Conservation (phyloP, 1,139 yeast genomes). For the Saccharomyces hybrid region DNA sequence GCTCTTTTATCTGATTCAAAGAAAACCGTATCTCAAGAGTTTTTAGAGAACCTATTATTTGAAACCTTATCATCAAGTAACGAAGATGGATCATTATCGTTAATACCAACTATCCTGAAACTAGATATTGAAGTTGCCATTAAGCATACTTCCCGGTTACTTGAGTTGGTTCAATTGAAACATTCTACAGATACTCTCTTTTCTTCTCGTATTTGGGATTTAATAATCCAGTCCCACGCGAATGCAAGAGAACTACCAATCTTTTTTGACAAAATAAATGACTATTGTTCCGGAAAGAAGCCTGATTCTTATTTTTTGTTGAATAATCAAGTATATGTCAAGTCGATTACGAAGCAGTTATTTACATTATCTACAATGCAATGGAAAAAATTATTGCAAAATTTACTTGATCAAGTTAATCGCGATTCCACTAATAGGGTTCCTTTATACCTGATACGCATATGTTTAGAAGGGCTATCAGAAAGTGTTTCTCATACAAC, state of each 20-base stretch:
- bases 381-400: conserved; percentile 23
- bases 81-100: conserved; percentile 17
- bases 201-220: conserved; percentile 32
- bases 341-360: neutral
- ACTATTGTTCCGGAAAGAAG: neutral
- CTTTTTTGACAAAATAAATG: conserved; percentile 34
- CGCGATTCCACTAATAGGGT: conserved; percentile 4
- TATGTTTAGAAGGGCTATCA: conserved; percentile 18
- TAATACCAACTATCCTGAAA: conserved; percentile 40
- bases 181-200: conserved; percentile 10
- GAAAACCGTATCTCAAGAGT: conserved; percentile 43
- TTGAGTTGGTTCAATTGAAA: conserved; percentile 25
- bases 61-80: conserved; percentile 13
- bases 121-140: conserved; percentile 49
- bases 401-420: conserved; percentile 11
- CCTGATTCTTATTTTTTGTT: neutral
- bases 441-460: conserved; percentile 9
- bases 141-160: conserved; percentile 31
- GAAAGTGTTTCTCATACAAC: conserved; percentile 13
- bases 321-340: neutral
- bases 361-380: conserved; percentile 42
- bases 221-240: conserved; percentile 42
- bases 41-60: conserved; percentile 36
- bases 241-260: conserved; percentile 52
- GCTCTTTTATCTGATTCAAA: conserved; percentile 37